These are phyloP conservation scores for Nakaseomyces bracarensis DNA, from an alignment of 1,139 yeast genomes.

Conservation along the genomic window DNA sequence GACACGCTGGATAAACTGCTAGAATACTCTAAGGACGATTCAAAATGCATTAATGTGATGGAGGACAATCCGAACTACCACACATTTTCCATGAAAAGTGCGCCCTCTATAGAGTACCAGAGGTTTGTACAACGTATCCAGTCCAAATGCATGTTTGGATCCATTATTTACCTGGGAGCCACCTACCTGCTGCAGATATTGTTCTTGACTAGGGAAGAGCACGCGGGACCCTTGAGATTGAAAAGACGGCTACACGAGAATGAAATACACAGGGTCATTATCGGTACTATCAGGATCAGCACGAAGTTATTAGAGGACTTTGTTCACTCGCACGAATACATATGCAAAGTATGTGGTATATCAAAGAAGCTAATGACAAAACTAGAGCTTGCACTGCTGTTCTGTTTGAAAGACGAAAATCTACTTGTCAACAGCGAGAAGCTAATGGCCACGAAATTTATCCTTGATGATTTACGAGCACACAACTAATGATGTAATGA, in stretches of 20 bases:
- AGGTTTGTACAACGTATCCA: constrained; percentile 21
- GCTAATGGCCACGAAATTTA: constrained; percentile 15
- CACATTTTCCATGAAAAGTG: constrained; percentile 19
- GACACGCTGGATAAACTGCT: constrained; percentile 16
- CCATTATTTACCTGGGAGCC: constrained; percentile 21
- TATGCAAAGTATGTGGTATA: constrained; percentile 48
- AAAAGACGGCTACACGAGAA: constrained; percentile 29
- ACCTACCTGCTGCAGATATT: constrained; percentile 27
- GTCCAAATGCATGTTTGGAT: constrained; percentile 19
- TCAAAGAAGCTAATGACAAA: constrained; percentile 37
- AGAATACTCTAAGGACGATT: constrained; percentile 12
- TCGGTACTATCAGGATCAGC: constrained; percentile 44
- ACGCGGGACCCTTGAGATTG: constrained; percentile 33
- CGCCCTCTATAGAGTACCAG: constrained; percentile 18
- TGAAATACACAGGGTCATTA: constrained; percentile 43
- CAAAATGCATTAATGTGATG: constrained; percentile 1
- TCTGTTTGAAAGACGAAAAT: constrained; percentile 18
- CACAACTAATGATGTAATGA: neutral
- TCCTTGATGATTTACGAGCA: constrained; percentile 11
- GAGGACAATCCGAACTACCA: constrained; percentile 5
- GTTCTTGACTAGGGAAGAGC: constrained; percentile 34
- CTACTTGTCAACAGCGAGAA: constrained; percentile 20
- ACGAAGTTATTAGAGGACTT: constrained; percentile 46
- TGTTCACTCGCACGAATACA: constrained; percentile 42
- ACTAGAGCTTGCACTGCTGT: constrained; percentile 42